Evolutionary conservation across 2,329 filamentous ascomycete genomes (phyloP), one percentile per base, ranked within the genome.

Genomic region (Neobulgaria alba): DNA sequence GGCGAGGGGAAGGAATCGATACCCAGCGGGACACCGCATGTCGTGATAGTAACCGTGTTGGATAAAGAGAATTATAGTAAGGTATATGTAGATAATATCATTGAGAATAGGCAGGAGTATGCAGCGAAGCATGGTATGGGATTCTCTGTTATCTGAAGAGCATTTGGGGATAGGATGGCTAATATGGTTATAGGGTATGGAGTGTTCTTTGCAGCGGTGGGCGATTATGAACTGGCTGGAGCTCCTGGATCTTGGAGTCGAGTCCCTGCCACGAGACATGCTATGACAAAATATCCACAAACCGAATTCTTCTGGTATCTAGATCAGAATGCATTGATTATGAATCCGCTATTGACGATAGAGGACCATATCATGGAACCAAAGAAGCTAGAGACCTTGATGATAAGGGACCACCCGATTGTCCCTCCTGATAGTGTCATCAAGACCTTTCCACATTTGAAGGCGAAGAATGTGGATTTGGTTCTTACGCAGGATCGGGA

Each of bases 341-440:
- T 95, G 85, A 84, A 92, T 60, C 81, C 85, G 5, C 65, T 69
- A 23, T 65, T 82, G 39, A 73, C 76, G 10, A 65, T 96, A 23
- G 78, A 87, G 50, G 69, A 76, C 2, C 75, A 86, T 53, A 64
- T 98, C 29, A 77, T 93, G 61, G 68, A 77, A 9, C 65, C 78
- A 9, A 67, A 68, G 38, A 75, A 70, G 41, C 71, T 98, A 35
- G 83, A 93, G 56, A 70, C 69, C 16, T 61, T 85, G 42, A 95
- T 96, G 86, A 76, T 92, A 53, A 83, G 79, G 60, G 85, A 95
- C 61, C 73, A 80, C 39, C 78, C 92, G 4, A 79, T 98, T 37
- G 90, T 96, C 7, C 92, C 90, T 2, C 92, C 93, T 0, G 87
- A 95, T 64, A 94, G 87, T 65, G 89, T 98, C 54, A 96, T 98